Percentiles rank a stretch among this genome's conserved stretches.
Evolutionary conservation across 805 yeast genomes (phyloP).

Genomic region (Hanseniaspora meyeri): DNA sequence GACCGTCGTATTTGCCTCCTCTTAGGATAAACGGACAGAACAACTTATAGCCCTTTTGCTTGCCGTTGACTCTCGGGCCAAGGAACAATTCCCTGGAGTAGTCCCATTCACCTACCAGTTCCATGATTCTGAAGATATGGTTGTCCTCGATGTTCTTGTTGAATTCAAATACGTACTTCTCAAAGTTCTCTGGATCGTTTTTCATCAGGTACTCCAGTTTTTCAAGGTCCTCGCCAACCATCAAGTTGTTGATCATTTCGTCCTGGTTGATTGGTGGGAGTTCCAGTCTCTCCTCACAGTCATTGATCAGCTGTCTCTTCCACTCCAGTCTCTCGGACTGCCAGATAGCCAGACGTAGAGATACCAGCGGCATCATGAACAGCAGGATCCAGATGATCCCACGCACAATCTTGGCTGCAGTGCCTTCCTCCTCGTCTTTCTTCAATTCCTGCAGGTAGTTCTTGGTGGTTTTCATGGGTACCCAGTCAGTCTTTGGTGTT

Average conservation of each 20-base stretch:
- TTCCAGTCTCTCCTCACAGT: constrained; percentile 68
- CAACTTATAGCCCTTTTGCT: constrained; percentile 61
- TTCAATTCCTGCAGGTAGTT: constrained; percentile 75
- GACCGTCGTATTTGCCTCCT: constrained; percentile 40
- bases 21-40: constrained; percentile 72
- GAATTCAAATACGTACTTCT: constrained; percentile 47
- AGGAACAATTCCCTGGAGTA: constrained; percentile 80
- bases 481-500: constrained; percentile 19
- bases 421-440: constrained; percentile 28
- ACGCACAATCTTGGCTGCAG: constrained; percentile 21
- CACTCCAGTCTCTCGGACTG: constrained; percentile 74
- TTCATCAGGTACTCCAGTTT: neutral
- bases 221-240: neutral
- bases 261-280: constrained; percentile 36
- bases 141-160: constrained; percentile 56
- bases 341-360: constrained; percentile 87
- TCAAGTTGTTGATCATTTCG: neutral
- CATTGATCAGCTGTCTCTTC: constrained; percentile 75
- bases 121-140: constrained; percentile 71
- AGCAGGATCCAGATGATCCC: constrained; percentile 29
- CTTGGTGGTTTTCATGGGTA: constrained; percentile 45
- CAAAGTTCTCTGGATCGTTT: constrained; percentile 15
- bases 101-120: constrained; percentile 64
- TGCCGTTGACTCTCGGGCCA: constrained; percentile 74
- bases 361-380: constrained; percentile 70